Evolutionary conservation across 1,139 yeast genomes (phyloP).

Genomic region (Geotrichum candidum): DNA sequence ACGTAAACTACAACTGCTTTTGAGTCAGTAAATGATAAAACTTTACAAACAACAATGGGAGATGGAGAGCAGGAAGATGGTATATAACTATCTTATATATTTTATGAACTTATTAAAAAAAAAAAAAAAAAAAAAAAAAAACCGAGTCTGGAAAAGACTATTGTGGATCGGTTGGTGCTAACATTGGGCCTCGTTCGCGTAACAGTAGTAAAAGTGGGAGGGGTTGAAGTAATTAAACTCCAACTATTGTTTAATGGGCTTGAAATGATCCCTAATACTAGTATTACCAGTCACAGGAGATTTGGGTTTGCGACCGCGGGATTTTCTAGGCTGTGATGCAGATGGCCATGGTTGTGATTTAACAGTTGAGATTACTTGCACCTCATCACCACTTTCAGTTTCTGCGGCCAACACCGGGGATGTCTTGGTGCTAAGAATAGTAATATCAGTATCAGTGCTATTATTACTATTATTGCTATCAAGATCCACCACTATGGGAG

Average conservation of each 20-base stretch:
- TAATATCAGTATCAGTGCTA: neutral
- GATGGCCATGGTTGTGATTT: neutral
- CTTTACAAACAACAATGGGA: neutral
- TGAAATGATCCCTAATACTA: neutral
- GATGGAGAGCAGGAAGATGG: no score
- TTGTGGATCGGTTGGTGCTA: no score
- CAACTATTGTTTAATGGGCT: neutral
- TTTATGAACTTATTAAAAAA: no score
- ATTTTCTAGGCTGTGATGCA: neutral
- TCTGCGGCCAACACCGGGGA: neutral
- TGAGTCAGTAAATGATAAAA: neutral
- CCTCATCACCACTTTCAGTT: neutral
- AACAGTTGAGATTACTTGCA: neutral
- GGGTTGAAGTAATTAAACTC: no score
- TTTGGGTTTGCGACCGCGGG: neutral
- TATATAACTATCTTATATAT: no score
- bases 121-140: no score
- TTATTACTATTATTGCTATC: no score
- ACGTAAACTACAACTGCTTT: conserved; percentile 6
- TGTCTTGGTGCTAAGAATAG: neutral
- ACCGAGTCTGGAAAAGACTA: no score
- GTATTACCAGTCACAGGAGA: neutral
- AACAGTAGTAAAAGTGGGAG: no score
- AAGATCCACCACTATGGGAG: no score
- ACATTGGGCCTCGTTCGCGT: no score